Evolutionary conservation across 148 eudicot genomes (phyloP).

Genomic region (Nepenthes gracilis): DNA sequence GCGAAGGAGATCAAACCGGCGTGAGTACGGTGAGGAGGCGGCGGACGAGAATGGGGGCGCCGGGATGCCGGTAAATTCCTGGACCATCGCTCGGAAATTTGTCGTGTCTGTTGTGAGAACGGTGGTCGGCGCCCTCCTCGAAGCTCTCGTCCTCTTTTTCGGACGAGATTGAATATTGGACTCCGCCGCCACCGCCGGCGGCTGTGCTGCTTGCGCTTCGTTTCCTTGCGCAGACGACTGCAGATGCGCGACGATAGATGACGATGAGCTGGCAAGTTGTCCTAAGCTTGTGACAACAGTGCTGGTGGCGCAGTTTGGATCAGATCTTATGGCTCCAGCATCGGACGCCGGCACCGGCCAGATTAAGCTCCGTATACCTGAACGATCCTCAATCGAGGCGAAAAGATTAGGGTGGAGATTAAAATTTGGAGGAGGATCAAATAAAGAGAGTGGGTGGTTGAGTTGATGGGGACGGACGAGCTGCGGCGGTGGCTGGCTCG

Average conservation of each 20-base stretch:
- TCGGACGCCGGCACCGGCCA: too few relatives aligned
- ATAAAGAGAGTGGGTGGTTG: background rate
- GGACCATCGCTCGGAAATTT: constrained; percentile 94
- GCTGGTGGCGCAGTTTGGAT: too few relatives aligned
- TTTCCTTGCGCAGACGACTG: too few relatives aligned
- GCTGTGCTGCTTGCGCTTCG: too few relatives aligned
- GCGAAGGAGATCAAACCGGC: constrained; percentile 8
- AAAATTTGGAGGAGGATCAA: background rate
- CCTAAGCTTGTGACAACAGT: too few relatives aligned
- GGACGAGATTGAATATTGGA: constrained; percentile 9
- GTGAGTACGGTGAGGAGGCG: constrained; percentile 3
- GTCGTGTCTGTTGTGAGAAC: constrained; percentile 76
- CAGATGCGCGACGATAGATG: too few relatives aligned
- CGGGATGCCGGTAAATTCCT: constrained; percentile 86
- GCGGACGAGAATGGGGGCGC: constrained; percentile 31
- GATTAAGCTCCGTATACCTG: too few relatives aligned
- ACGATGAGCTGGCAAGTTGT: too few relatives aligned
- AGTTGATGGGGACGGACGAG: background rate
- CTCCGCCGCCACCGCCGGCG: background rate
- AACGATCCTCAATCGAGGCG: too few relatives aligned
- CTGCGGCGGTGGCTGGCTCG: background rate
- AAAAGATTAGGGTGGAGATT: constrained; percentile 5
- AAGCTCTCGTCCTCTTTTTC: constrained; percentile 74
- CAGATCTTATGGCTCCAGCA: too few relatives aligned
- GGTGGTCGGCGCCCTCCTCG: constrained; percentile 78